Evolutionary conservation across 2,329 filamentous ascomycete genomes (phyloP).

Genomic region (Pseudogymnoascus sp.): DNA sequence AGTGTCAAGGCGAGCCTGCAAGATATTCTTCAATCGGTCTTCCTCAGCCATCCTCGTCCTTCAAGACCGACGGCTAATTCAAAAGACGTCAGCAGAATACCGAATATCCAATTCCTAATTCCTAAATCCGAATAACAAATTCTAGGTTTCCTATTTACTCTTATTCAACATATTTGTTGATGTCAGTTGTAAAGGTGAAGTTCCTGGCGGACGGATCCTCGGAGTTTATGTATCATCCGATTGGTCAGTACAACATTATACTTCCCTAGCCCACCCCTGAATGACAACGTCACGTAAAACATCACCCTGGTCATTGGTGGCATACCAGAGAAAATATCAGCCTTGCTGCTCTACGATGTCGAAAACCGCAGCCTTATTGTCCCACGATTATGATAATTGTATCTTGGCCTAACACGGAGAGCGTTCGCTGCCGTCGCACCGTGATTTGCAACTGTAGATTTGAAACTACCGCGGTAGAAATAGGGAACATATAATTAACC

Average conservation of each 20-base stretch:
- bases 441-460: not conserved
- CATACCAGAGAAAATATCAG: not conserved
- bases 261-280: not conserved
- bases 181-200: not conserved
- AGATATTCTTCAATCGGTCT: not conserved
- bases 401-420: not conserved
- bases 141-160: not conserved
- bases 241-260: not conserved
- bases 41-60: not conserved
- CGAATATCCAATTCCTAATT: not conserved
- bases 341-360: not conserved
- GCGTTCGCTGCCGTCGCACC: not conserved
- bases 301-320: not conserved
- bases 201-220: not conserved
- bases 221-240: not conserved
- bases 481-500: not conserved
- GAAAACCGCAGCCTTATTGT: not conserved
- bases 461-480: not conserved
- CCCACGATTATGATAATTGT: not conserved
- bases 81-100: not conserved
- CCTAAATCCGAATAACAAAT: not conserved
- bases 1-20: not conserved
- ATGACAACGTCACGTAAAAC: not conserved
- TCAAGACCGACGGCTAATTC: not conserved
- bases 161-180: not conserved